Evolutionary conservation across 768 basidiomycete genomes (phyloP), one percentile per base, ranked within the genome.

Genomic region (Trametopsis cervina): DNA sequence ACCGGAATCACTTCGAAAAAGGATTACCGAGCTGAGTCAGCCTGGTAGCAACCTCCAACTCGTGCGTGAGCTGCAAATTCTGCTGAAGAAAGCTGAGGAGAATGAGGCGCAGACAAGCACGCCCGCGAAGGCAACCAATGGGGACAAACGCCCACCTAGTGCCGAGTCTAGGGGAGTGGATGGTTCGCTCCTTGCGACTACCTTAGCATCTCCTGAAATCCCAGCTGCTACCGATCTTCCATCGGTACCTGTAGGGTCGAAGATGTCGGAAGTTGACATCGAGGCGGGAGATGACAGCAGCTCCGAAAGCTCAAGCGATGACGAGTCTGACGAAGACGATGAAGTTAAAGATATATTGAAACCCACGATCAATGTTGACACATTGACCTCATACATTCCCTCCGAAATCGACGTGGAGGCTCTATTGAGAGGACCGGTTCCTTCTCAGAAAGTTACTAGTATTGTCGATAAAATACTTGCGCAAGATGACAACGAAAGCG

Each of bases 11-110:
- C 69, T 83, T 54, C 66, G 63, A 51, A 63, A 62, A 42, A 76
- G 78, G 45, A 60, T 83, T 37, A 60, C 56, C 6, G 71, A 76
- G 51, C 60, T 81, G 17, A 61, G 66, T 55, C 52, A 63, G 26
- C 44, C 39, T 12, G 49, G 54, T 4, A 15, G 3, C 21, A 56
- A 63, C 57, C 33, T 57, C 44, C 23, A 55, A 10, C 51, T 75
- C 17, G 71, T 81, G 33, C 60, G 23, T 11, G 44, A 45, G 18
- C 7, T 33, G 29, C 29, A 33, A 15, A 15, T 33, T 15, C 29
- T 33, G 29, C 15, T 33, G 29, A 7, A 33, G 9, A 33, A 33
- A 33, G 15, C 29, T 33, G 9, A 33, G 15, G 29, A 33, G 29
- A 7, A 15, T 7, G 29, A 33, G 29, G 29, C 29, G 7, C 29